Base-by-base conservation (phyloP, 257 asterid genomes). In the Nicotiana attenuata region DNA sequence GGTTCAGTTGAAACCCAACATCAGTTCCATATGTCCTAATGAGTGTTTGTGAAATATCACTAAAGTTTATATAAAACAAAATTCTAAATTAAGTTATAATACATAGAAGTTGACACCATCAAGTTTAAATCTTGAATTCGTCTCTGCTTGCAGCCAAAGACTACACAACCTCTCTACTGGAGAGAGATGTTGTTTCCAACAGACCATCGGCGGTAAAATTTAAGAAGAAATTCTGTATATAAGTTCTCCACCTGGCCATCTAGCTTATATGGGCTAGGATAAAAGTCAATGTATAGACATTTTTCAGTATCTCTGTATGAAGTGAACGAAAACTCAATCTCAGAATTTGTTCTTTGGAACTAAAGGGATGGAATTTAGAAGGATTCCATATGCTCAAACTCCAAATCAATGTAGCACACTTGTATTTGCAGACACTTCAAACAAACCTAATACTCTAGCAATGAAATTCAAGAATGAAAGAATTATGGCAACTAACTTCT, bases 401-500 rank as follows among this genome's bases (percentile, higher is more conserved):
- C 60, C 10, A 22, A 47, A 45, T 3, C 24, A 73, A 73, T 13
- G 61, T 73, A 24, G 63, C 63, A 24, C 35, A 73, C 16, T 75
- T 20, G 26, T 45, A 71, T 45, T 38, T 71, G 24, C 47, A 71
- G 59, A 41, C 78, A 71, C 77, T 71, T 45, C 59, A 45, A 20
- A 71, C 35, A 22, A 20, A 20, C 20, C 60, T 45, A 71, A 8
- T 15, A 47, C 63, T 73, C 45, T 50, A 73, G 61, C 38, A 73
- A 73, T 47, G 79, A 73, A 78, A 68, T 79, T 85, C 90, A 91
- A 88, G 97, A 92, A 92, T 92, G 88, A 93, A 93, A 92, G 94
- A 94, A 94, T 93, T 73, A 85, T 78, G 84, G 82, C 66, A 77
- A 45, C 63, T 65, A 59, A 64, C 61, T 56, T 7, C 71, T 59